Evolutionary conservation across 2,329 filamentous ascomycete species (phyloP).

Genomic region (Aspergillus phoenicis): DNA sequence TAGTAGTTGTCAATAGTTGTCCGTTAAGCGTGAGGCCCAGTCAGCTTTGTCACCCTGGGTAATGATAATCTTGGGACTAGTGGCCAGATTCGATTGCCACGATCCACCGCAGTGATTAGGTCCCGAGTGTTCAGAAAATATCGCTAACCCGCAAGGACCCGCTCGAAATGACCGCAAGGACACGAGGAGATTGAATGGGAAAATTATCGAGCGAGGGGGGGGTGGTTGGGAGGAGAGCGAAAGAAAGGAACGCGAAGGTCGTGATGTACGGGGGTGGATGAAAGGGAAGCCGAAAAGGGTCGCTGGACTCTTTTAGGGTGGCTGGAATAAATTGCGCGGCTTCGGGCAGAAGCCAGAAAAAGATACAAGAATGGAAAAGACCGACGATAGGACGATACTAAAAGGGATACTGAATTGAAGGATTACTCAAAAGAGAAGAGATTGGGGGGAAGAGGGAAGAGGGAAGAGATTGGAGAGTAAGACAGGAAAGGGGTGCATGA

Average conservation of each 20-base stretch:
- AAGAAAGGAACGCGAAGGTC: slow-evolving; percentile 9
- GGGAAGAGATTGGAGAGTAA: slow-evolving; percentile 25
- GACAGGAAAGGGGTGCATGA: slow-evolving; percentile 27
- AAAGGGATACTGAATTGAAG: slow-evolving; percentile 17
- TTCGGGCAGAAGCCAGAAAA: slow-evolving; percentile 27
- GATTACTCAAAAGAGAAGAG: slow-evolving; percentile 15
- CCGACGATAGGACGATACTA: slow-evolving; percentile 16
- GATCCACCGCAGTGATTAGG: slow-evolving; percentile 21
- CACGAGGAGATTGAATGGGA: slow-evolving; percentile 25
- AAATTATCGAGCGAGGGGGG: slow-evolving; percentile 24
- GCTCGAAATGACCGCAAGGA: slow-evolving; percentile 24
- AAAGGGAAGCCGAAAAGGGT: slow-evolving; percentile 37
- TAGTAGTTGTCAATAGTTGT: slow-evolving; percentile 8
- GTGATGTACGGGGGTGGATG: slow-evolving; percentile 20
- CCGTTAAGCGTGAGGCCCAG: slow-evolving; percentile 18
- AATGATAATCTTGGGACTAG: slow-evolving; percentile 17
- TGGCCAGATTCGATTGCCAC: slow-evolving; percentile 17
- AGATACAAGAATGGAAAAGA: slow-evolving; percentile 25
- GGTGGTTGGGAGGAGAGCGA: slow-evolving; percentile 17
- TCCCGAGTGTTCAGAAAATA: slow-evolving; percentile 18
- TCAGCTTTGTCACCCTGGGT: slow-evolving; percentile 5
- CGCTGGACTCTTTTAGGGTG: slow-evolving; percentile 26
- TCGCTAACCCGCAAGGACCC: slow-evolving; percentile 20
- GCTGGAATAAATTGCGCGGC: slow-evolving; percentile 39
- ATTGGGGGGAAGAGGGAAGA: slow-evolving; percentile 12